Percentiles rank a stretch among this genome's conserved stretches.
These are phyloP conservation scores for Rubia peregrina DNA, from an alignment of 305 asterid genomes.

Conservation along the genomic window DNA sequence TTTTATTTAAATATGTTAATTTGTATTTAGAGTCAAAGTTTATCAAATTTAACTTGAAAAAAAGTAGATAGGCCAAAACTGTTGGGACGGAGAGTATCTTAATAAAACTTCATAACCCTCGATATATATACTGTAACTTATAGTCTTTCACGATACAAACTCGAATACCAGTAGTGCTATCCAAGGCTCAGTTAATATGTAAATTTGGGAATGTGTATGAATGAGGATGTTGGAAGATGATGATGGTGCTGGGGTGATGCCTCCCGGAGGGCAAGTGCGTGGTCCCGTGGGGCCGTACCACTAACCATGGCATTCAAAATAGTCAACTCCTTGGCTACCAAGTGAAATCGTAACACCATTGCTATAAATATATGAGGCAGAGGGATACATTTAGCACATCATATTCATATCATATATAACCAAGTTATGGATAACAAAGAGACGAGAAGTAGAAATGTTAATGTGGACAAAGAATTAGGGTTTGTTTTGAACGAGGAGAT, in stretches of 20 bases:
- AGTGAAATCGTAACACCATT: neutral
- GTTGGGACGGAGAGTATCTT: too few species aligned
- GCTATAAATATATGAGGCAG: neutral
- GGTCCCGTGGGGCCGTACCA: constrained; percentile 4
- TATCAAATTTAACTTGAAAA: too few species aligned
- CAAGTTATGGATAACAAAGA: constrained; percentile 27
- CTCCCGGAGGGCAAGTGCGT: constrained; percentile 7
- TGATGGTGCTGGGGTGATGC: neutral
- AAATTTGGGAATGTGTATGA: too few species aligned
- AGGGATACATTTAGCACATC: neutral
- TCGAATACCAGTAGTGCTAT: too few species aligned
- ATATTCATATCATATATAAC: neutral
- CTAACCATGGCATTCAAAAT: constrained; percentile 2
- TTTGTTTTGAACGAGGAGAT: constrained; percentile 9
- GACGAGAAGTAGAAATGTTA: constrained; percentile 12
- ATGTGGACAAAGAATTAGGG: constrained; percentile 20
- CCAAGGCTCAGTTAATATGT: too few species aligned
- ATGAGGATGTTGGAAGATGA: neutral
- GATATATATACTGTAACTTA: too few species aligned
- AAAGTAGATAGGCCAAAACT: too few species aligned
- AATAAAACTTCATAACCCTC: too few species aligned
- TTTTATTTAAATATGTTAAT: too few species aligned
- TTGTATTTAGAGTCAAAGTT: too few species aligned
- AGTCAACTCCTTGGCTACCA: neutral
- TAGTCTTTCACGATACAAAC: too few species aligned